Evolutionary conservation across 257 asterid species (phyloP), one percentile per base, ranked within the genome.

Genomic region (Primulina eburnea): DNA sequence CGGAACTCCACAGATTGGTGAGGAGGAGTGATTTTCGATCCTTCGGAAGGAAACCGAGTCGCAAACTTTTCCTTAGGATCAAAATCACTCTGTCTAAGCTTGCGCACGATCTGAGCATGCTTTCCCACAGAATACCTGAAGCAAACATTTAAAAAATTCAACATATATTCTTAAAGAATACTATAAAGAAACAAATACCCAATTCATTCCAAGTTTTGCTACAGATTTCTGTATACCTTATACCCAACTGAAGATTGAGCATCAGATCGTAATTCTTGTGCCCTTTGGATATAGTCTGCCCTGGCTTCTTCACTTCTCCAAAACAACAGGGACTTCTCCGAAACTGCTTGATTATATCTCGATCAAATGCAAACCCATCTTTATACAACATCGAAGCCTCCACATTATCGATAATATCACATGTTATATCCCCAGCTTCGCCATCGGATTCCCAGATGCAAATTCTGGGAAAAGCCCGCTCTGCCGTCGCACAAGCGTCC

Each of bases 231-330:
- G 57, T 17, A 1, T 70, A 83, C 90, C 90, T 82, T 30, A 87
- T 84, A 9, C 92, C 92, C 74, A 80, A 37, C 80, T 87, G 90
- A 57, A 87, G 88, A 84, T 82, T 84, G 69, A 83, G 89, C 90
- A 87, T 85, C 61, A 87, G 77, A 8, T 85, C 94, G 38, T 86
- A 87, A 72, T 85, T 84, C 80, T 85, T 87, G 40, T 87, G 89
- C 73, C 89, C 92, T 62, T 87, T 87, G 3, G 85, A 81, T 12
- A 87, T 84, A 12, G 81, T 82, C 65, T 79, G 76, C 28, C 92
- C 90, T 0, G 88, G 87, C 68, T 84, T 87, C 85, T 87, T 87
- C 21, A 37, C 87, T 37, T 83, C 84, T 18, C 76, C 71, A 69
- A 77, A 79, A 67, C 82, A 70, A 50, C 82, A 80, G 8, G 85